Evolutionary conservation across 495 filamentous ascomycete genomes (phyloP).

Genomic region (Podospora sp.): DNA sequence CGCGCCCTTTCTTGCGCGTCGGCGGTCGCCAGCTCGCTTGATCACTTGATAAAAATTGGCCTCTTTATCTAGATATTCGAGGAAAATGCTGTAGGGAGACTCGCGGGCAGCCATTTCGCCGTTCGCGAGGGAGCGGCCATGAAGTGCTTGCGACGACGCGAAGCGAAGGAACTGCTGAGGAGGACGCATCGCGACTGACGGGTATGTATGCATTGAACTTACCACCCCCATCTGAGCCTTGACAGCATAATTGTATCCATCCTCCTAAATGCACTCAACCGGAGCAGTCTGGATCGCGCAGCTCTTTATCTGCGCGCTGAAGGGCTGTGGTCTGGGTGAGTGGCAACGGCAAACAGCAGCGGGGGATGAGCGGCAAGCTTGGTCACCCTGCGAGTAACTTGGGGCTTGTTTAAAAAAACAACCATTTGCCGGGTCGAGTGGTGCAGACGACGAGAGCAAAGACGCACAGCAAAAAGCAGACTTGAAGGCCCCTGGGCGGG

Average conservation of each 20-base stretch:
- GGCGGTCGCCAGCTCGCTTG: conserved; percentile 24
- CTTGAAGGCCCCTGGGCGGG: conserved; percentile 6
- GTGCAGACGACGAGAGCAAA: conserved; percentile 24
- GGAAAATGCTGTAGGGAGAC: conserved; percentile 32
- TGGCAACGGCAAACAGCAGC: conserved; percentile 19
- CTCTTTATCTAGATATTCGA: conserved; percentile 29
- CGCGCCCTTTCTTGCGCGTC: conserved; percentile 22
- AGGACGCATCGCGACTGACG: conserved; percentile 26
- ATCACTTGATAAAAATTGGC: conserved; percentile 25
- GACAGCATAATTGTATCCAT: conserved; percentile 31
- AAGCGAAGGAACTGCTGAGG: conserved; percentile 22
- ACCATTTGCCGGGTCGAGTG: conserved; percentile 16
- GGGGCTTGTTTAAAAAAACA: conserved; percentile 23
- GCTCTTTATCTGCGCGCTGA: conserved; percentile 28
- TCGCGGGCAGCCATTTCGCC: conserved; percentile 25
- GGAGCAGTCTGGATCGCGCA: conserved; percentile 28
- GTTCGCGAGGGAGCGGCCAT: conserved; percentile 26
- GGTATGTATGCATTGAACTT: conserved; percentile 42
- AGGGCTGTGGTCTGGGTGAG: conserved; percentile 26
- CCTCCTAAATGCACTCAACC: conserved; percentile 32
- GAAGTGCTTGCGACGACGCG: conserved; percentile 33
- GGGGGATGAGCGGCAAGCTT: conserved; percentile 17
- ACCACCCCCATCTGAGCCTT: conserved; percentile 28
- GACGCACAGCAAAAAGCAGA: conserved; percentile 16
- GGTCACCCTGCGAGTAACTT: conserved; percentile 35